Evolutionary conservation across 2,329 filamentous ascomycete species (phyloP), one percentile per base, ranked within the genome.

Genomic region (Xylaria sp.): DNA sequence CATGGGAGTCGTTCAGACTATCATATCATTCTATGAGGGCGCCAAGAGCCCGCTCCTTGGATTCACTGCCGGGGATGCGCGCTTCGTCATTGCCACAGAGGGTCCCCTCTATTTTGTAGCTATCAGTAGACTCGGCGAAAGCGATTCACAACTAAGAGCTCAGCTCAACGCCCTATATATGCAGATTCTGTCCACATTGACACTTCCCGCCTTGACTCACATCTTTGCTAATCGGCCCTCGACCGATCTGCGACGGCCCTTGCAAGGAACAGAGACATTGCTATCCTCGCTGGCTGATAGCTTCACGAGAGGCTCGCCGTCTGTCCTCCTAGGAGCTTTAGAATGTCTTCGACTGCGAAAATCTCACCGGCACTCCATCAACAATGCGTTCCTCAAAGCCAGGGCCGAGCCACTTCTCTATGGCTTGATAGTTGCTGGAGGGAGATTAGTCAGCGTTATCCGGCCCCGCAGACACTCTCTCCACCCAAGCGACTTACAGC

Each of bases 131-230:
- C 87, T 99, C 12, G 90, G 91, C n/a, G 96, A 99, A 80, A 98
- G 93, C 78, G 95, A 98, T 78, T 84, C 89, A 4, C 95, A 99
- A 80, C 87, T 99, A 23, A 89, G 93, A 63, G 88, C 90, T 23
- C 96, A 99, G 79, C 88, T 99, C 2, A 94, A 98, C 73, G 94
- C 95, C 13, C 83, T 99, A 46, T 99, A 99, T 80, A 98, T 97
- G 93, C 96, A 99, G 80, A 98, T 99, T 61, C 82, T 99, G 31
- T 98, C 96, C 1, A 99, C 97, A 0, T 83, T 99, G 69, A 99
- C 96, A 0, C 86, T 99, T 9, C 95, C 96, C 0, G 92, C 89
- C 15, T 87, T 99, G 73, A 92, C 90, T 59, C 92, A 91, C 75
- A 92, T 98, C 69, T 99, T 99, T 78, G 91, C 90, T 13, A 89